Evolutionary conservation across 306 rosid genomes (phyloP), one percentile per base, ranked within the genome.

Genomic region (Calophaca sinica): DNA sequence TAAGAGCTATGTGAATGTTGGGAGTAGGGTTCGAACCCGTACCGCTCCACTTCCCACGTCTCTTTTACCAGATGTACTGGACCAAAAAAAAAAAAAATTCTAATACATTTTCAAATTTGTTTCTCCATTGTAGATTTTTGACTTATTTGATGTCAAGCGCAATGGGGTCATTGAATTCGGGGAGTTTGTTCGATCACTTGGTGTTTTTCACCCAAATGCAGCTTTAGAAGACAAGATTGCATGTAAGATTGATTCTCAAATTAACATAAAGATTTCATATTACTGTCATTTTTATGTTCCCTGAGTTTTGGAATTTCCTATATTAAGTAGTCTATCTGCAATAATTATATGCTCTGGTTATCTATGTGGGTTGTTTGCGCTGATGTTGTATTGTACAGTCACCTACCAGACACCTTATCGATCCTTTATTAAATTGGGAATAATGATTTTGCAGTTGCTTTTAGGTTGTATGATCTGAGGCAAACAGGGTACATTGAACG

Each of bases 141-240:
- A 93, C 84, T 49, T 93, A 67, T 93, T 93, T 81, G 98, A 93
- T 79, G 0, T 84, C 9, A 93, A 93, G 86, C 85, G 71, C 72
- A 93, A 93, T 31, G 98, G 96, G 38, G 94, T 88, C 65, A 93
- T 93, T 51, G 96, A 93, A 52, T 93, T 90, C 9, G 96, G 93
- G 46, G 98, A 90, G 70, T 93, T 93, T 77, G 98, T 93, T 64
- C 84, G 93, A 81, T 88, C 98, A 35, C 62, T 93, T 45, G 89
- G 94, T 48, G 78, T 90, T 64, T 90, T 93, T 85, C 98, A 93
- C 60, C 98, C 98, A 52, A 57, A 86, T 72, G 91, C 93, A 69
- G 68, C 89, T 70, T 66, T 70, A 50, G 98, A 84, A 73, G 93
- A 89, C 66, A 94, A 94, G 85, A 87, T 86, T 63, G 5, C 77